Percentiles rank a stretch among this genome's conserved stretches.
phyloP scores from a whole-genome alignment of 2,329 filamentous ascomycete genomes.

The Seiridium cupressi region DNA sequence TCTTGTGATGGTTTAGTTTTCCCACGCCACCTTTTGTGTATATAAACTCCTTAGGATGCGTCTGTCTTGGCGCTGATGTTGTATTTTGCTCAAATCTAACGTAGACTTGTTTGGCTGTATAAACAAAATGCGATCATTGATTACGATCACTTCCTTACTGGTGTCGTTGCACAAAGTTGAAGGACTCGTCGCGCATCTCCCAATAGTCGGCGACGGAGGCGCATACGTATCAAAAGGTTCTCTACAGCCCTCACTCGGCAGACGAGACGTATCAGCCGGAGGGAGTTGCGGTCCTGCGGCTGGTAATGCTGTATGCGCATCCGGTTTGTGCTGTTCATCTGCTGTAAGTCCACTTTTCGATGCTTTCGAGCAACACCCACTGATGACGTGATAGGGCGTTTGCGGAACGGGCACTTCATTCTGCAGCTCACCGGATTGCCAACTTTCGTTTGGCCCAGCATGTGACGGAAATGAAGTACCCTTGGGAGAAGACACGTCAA shows the following conservation, averaged over 20 bases:
- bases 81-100: no score
- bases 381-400: conserved; percentile 22
- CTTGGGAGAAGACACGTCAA: conserved; percentile 18
- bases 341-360: conserved; percentile 4
- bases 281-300: conserved; percentile 15
- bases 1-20: no score
- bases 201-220: neutral
- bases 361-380: neutral
- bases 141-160: neutral
- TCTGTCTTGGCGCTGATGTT: no score
- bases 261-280: neutral
- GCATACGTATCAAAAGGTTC: neutral
- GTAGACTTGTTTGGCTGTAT: no score
- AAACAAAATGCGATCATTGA: no score
- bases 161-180: no score
- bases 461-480: conserved; percentile 30
- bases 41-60: no score
- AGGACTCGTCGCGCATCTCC: no score
- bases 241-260: neutral
- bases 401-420: conserved; percentile 26
- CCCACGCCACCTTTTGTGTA: no score
- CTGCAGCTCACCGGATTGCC: conserved; percentile 26
- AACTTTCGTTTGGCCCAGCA: conserved; percentile 23
- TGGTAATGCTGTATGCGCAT: conserved; percentile 17
- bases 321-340: conserved; percentile 21